Base-by-base conservation (phyloP, 345 rosid species). In the Syzygium aromaticum region DNA sequence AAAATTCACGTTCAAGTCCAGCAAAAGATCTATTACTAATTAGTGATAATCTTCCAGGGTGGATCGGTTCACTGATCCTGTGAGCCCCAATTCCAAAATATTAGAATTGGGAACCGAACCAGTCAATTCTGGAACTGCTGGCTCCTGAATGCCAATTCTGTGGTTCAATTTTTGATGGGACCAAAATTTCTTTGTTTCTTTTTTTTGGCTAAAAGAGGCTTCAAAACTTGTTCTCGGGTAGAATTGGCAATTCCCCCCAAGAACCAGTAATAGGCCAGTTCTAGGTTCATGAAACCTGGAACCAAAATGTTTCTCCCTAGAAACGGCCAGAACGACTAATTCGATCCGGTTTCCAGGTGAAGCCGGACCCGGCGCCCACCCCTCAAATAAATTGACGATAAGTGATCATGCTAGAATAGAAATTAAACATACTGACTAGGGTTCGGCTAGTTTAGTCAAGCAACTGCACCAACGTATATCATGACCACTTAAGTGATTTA, bases 241-340 rank as follows among this genome's bases (percentile, higher is more conserved):
- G 1, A 14, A 13, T 0, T 1, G 8, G 7, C 19, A 61, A 61
- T 61, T 61, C 73, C 15, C 0, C 73, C 1, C 0, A 2, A n/a
- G 19, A 13, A 6, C 19, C 13, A n/a, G 9, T 61, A 8, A 33
- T 1, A 2, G 33, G 4, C 73, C 19, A 61, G 15, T n/a, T 6
- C 2, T 61, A n/a, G 19, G 17, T 61, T 12, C 2, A 16, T 3
- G 0, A 3, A 30, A 13, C 33, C 17, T 13, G n/a, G 73, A 61
- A 61, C 73, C 33, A n/a, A n/a, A n/a, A 61, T 0, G 1, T 33
- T 30, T 61, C 38, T n/a, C 7, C 19, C 38, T n/a, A n/a, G 33
- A n/a, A 61, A n/a, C 2, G 0, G 2, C 19, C 8, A 12, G 28
- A 56, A 56, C 63, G 27, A 38, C 15, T 2, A 0, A 40, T 52